Percentiles rank a stretch among this genome's conserved stretches.
phyloP scores from a whole-genome alignment of 2,329 filamentous ascomycete genomes.

The Seiridium cupressi region DNA sequence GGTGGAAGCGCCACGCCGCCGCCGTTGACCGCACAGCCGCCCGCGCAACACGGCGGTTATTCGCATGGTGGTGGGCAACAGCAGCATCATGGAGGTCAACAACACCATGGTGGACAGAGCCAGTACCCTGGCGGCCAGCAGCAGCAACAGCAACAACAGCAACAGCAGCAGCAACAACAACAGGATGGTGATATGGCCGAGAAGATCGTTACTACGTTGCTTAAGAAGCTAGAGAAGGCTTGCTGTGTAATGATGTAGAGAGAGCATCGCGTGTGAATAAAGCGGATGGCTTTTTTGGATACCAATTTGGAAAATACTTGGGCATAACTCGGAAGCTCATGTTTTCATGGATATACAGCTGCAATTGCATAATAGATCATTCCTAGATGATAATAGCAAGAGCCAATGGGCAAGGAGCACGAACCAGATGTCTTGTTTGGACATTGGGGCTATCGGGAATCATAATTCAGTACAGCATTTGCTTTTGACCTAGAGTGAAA shows the following conservation, averaged over 20 bases:
- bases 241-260: constrained; percentile 79
- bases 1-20: constrained; percentile 61
- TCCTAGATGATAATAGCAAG: too few species aligned
- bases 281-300: neutral
- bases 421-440: too few species aligned
- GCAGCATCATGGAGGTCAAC: constrained; percentile 36
- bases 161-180: constrained; percentile 45
- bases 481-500: too few species aligned
- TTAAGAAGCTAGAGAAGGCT: constrained; percentile 58
- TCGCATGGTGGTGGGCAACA: constrained; percentile 30
- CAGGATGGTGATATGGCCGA: constrained; percentile 57
- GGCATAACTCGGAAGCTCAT: too few species aligned
- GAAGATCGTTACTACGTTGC: constrained; percentile 57
- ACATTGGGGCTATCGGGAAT: too few species aligned
- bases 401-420: too few species aligned
- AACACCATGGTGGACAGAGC: constrained; percentile 35
- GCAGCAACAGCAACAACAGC: constrained; percentile 37
- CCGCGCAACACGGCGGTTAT: constrained; percentile 31
- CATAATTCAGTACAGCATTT: too few species aligned
- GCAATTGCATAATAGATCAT: too few species aligned
- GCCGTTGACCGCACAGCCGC: constrained; percentile 42
- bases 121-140: constrained; percentile 28
- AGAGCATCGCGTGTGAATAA: neutral
- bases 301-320: neutral
- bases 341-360: too few species aligned